Conservation (phyloP, 768 basidiomycete species). For the Phaffia australis region DNA sequence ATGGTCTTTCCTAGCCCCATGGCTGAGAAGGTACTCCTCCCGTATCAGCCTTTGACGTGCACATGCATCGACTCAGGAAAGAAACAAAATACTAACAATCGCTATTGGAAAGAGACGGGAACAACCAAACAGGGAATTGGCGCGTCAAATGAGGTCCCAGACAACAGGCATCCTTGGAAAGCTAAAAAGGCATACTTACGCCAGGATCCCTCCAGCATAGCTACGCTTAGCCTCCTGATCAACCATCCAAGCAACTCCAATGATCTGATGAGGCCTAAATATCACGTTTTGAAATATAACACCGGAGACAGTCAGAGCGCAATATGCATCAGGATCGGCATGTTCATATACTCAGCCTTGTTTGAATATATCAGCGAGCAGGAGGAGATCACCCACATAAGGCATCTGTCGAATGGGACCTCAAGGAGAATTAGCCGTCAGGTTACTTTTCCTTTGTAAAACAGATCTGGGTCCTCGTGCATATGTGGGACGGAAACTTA, state of each 20-base stretch:
- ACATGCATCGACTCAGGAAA: neutral
- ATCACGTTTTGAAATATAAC: conserved; percentile 25
- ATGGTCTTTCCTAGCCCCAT: conserved; percentile 29
- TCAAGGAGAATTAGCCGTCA: neutral
- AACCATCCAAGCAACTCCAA: conserved; percentile 72
- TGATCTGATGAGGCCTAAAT: conserved; percentile 59
- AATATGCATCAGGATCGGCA: too few relatives aligned
- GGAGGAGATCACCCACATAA: neutral
- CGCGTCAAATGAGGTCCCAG: neutral
- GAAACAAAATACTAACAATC: neutral
- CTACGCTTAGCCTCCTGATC: conserved; percentile 37
- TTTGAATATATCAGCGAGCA: too few relatives aligned
- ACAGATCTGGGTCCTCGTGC: too few relatives aligned
- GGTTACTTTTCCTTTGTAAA: too few relatives aligned
- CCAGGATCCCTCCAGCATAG: conserved; percentile 34
- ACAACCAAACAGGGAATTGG: too few relatives aligned
- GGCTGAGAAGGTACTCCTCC: neutral
- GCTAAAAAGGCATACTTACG: conserved; percentile 82
- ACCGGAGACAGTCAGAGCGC: too few relatives aligned
- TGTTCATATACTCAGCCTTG: too few relatives aligned
- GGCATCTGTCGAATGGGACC: neutral
- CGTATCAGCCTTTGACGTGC: neutral
- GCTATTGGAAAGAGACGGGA: neutral
- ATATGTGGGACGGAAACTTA: neutral
- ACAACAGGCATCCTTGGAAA: conserved; percentile 71